Percentiles rank a stretch among this genome's conserved stretches.
Evolutionary conservation across 331 rosid species (phyloP).

Genomic region (Malus hybrid): DNA sequence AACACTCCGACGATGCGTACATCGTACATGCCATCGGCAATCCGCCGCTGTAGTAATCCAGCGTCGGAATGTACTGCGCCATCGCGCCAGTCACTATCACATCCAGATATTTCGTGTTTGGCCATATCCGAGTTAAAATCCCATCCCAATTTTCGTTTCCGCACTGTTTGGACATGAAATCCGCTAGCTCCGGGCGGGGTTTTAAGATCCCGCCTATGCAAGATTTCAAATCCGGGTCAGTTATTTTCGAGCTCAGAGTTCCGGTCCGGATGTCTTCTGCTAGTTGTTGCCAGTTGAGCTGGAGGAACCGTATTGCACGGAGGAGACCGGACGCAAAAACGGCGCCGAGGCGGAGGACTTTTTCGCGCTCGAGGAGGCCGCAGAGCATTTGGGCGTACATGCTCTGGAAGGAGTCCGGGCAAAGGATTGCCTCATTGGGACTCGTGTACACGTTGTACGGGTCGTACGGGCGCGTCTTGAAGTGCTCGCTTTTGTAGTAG

Average conservation of each 20-base stretch:
- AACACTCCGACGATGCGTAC: slow-evolving; percentile 58
- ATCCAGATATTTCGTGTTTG: slow-evolving; percentile 47
- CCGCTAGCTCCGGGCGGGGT: slow-evolving; percentile 29
- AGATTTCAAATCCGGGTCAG: slow-evolving; percentile 22
- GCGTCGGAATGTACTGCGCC: slow-evolving; percentile 59
- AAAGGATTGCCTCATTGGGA: slow-evolving; percentile 54
- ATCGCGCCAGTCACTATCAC: slow-evolving; percentile 60
- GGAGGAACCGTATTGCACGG: slow-evolving; percentile 51
- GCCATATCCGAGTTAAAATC: slow-evolving; percentile 45
- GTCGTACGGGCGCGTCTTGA: slow-evolving; percentile 59
- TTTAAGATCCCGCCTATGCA: slow-evolving; percentile 14
- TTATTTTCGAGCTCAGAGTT: slow-evolving; percentile 16
- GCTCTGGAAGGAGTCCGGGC: slow-evolving; percentile 53
- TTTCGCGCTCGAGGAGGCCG: slow-evolving; percentile 36
- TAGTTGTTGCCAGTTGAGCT: slow-evolving; percentile 39
- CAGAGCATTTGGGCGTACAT: slow-evolving; percentile 58
- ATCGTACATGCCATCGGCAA: slow-evolving; percentile 49
- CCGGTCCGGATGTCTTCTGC: slow-evolving; percentile 35
- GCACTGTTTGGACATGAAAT: slow-evolving; percentile 25
- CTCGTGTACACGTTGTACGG: slow-evolving; percentile 51
- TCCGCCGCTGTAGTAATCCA: slow-evolving; percentile 43
- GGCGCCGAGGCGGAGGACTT: slow-evolving; percentile 59
- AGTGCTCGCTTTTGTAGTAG: slow-evolving; percentile 54
- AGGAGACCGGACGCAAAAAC: slow-evolving; percentile 54
- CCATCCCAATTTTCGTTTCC: slow-evolving; percentile 47